These are phyloP conservation scores for Albatrellus sp. DNA, from an alignment of 1,284 basidiomycete species.

Conservation along the genomic window DNA sequence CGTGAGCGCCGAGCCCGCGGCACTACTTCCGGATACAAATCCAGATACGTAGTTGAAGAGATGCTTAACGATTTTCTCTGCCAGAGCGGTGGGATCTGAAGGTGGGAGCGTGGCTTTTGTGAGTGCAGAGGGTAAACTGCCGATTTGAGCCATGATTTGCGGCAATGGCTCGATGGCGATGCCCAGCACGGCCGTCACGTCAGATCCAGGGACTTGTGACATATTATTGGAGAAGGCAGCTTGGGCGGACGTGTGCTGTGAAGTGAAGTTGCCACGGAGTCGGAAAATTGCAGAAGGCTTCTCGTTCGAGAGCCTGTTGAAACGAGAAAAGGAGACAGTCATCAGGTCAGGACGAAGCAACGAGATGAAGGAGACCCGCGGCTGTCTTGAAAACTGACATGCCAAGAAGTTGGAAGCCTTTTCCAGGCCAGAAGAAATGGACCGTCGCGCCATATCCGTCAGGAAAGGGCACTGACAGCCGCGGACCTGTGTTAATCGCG, in stretches of 20 bases:
- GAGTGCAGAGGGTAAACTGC: slow-evolving; percentile 28
- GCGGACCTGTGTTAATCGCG: background rate
- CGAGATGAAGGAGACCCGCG: background rate
- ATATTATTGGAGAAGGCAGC: slow-evolving; percentile 31
- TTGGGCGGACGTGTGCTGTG: slow-evolving; percentile 29
- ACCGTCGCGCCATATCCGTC: slow-evolving; percentile 84
- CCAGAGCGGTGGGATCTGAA: slow-evolving; percentile 30
- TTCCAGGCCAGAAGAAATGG: slow-evolving; percentile 83
- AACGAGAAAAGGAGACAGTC: background rate
- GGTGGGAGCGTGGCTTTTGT: slow-evolving; percentile 9
- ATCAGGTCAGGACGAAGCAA: slow-evolving; percentile 1
- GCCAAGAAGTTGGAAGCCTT: slow-evolving; percentile 80
- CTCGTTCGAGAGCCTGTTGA: slow-evolving; percentile 70
- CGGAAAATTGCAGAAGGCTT: slow-evolving; percentile 91
- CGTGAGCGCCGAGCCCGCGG: slow-evolving; percentile 21
- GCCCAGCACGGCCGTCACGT: slow-evolving; percentile 60
- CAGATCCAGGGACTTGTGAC: slow-evolving; percentile 14
- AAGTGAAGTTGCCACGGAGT: slow-evolving; percentile 55
- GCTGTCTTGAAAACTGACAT: slow-evolving; percentile 42
- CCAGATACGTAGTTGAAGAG: slow-evolving; percentile 78
- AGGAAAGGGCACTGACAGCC: slow-evolving; percentile 61
- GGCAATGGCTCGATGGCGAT: slow-evolving; percentile 57
- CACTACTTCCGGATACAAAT: slow-evolving; percentile 44
- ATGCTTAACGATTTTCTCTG: slow-evolving; percentile 62
- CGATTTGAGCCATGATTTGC: slow-evolving; percentile 42